Base-by-base conservation (phyloP, 352 stramenopile genomes). In the Phytophthora agathidicida region DNA sequence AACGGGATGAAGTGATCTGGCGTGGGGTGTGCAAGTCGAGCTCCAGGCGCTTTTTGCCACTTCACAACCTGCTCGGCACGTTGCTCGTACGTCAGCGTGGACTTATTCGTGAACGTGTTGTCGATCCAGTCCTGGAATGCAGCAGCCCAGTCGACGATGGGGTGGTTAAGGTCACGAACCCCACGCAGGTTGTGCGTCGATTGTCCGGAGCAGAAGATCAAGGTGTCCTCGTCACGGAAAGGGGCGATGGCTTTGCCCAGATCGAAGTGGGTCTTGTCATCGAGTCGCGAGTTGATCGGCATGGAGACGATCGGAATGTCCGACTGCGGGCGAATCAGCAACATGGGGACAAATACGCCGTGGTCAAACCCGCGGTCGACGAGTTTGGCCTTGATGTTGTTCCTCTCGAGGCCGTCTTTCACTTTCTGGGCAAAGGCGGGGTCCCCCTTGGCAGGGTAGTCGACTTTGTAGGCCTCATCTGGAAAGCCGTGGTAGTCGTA, bases 401-500 rank as follows among this genome's bases (percentile, higher is more conserved):
- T 55, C 13, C 55, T 36, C 3, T 43, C 7, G 0, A 97, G 61
- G 8, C 90, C 39, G 0, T 58, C 30, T n/a, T 88, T 58, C 47
- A 97, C 88, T 49, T 72, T 58, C 19, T 69, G 9, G 1, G 87
- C 86, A 4, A 97, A 64, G 7, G 41, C 53, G 0, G 83, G 84
- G 46, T 81, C 54, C 10, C 87, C 88, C 11, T 76, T 79, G 9
- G 78, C 85, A 3, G 75, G 61, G 50, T 97, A 97, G 26, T 80
- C 61, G 54, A 89, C 73, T 20, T 95, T 24, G 72, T 98, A 98
- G 7, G 82, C 67, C 50, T 96, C 67, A 2, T 32, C 23, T 7
- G 86, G 87, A 59, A 98, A 98, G 7, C 83, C 82, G 48, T 79
- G 85, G 71, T 97, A 98, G 69, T 98, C 92, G 73, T 82, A 97